A percentile compares a stretch with the other conserved stretches of the same genome.
phyloP scores from a whole-genome alignment of 345 rosid genomes.

The Geranium rotundifolium region DNA sequence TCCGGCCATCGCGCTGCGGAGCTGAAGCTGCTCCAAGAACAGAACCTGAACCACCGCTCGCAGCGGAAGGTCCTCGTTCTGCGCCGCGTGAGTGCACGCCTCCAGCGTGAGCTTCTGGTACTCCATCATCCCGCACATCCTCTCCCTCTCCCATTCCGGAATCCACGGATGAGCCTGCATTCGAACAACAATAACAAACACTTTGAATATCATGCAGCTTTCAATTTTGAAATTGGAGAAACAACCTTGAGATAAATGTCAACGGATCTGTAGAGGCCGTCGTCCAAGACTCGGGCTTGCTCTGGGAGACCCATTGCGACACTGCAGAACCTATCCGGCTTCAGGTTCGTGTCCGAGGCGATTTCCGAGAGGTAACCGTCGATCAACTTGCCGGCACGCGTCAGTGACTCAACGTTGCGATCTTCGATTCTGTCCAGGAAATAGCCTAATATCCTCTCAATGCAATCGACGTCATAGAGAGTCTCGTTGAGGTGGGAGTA shows the following conservation, averaged over 20 bases:
- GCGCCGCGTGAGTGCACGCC: constrained; percentile 99
- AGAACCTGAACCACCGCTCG: constrained; percentile 94
- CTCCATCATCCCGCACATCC: constrained; percentile 72
- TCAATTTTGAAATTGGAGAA: neutral
- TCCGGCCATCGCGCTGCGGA: constrained; percentile 42
- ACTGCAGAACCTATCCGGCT: constrained; percentile 61
- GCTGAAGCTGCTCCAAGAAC: constrained; percentile 84
- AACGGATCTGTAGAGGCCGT: constrained; percentile 95
- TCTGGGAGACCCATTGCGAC: constrained; percentile 69
- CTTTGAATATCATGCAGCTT: neutral
- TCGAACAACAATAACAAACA: neutral
- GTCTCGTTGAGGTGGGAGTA: constrained; percentile 91
- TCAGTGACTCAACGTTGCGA: constrained; percentile 42
- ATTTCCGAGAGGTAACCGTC: constrained; percentile 90
- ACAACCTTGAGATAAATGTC: constrained; percentile 86
- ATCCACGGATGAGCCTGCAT: constrained; percentile 86
- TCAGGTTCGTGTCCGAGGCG: constrained; percentile 82
- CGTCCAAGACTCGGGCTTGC: constrained; percentile 79
- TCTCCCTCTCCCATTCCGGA: constrained; percentile 73
- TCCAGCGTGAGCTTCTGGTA: constrained; percentile 87
- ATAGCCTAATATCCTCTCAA: constrained; percentile 64
- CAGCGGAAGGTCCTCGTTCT: constrained; percentile 87
- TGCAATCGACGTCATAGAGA: constrained; percentile 83
- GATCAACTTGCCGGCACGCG: constrained; percentile 81
- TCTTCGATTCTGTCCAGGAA: constrained; percentile 44